Evolutionary conservation across 495 filamentous ascomycete species (phyloP).

Genomic region (Penicillium bovifimosum): DNA sequence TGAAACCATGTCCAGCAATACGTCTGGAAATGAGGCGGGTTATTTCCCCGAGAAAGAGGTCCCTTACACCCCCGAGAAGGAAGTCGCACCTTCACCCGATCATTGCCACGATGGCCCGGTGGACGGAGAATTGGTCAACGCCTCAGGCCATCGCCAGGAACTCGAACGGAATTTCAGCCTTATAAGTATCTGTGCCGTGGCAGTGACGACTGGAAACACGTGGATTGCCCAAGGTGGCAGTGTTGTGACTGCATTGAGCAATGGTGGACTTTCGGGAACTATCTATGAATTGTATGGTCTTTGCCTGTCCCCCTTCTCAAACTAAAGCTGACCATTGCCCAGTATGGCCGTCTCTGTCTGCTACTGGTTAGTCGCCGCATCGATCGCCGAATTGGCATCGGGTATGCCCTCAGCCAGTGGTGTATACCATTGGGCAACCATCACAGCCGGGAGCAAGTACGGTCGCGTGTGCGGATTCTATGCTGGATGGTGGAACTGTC

Average conservation of each 20-base stretch:
- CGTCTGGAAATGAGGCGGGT: not conserved
- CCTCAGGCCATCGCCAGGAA: constrained; percentile 54
- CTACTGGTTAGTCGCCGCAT: constrained; percentile 50
- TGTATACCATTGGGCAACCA: constrained; percentile 78
- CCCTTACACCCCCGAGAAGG: constrained; percentile 4
- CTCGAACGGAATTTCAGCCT: constrained; percentile 57
- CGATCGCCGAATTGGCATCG: constrained; percentile 69
- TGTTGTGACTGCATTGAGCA: constrained; percentile 36
- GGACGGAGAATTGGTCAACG: constrained; percentile 41
- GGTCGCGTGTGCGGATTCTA: constrained; percentile 70
- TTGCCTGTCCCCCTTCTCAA: not conserved
- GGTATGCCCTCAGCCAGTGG: constrained; percentile 76
- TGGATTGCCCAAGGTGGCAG: constrained; percentile 56
- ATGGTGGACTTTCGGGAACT: constrained; percentile 47
- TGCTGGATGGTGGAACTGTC: constrained; percentile 73
- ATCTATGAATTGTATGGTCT: constrained; percentile 48
- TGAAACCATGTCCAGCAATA: not conserved
- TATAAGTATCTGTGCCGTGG: constrained; percentile 51
- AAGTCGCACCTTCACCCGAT: constrained; percentile 20
- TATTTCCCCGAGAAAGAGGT: not conserved
- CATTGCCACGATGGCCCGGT: constrained; percentile 5
- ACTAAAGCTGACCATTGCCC: constrained; percentile 9
- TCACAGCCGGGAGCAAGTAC: constrained; percentile 60
- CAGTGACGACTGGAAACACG: constrained; percentile 52
- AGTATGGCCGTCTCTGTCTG: constrained; percentile 46